These are phyloP conservation scores for Cryptosporidium baileyi DNA, from an alignment of 169 alveolate species.

Conservation along the genomic window DNA sequence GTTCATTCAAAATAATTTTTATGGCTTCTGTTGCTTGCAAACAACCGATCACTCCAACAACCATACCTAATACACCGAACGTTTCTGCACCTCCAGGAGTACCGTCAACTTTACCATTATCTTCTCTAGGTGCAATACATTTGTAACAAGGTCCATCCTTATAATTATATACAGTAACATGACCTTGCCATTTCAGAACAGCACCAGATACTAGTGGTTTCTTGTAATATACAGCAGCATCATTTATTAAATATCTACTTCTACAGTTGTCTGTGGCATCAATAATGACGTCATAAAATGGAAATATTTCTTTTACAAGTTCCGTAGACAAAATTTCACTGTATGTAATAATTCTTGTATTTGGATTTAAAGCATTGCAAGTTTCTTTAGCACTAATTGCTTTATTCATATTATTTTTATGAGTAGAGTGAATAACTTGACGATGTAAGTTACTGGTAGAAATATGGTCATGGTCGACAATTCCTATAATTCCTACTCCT, in stretches of 20 bases:
- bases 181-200: slow-evolving; percentile 89
- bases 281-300: slow-evolving; percentile 85
- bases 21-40: slow-evolving; percentile 84
- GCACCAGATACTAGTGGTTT: slow-evolving; percentile 88
- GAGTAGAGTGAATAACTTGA: slow-evolving; percentile 81
- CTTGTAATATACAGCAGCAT: slow-evolving; percentile 80
- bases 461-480: slow-evolving; percentile 86
- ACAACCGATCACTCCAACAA: slow-evolving; percentile 87
- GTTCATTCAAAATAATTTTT: slow-evolving; percentile 76
- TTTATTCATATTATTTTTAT: slow-evolving; percentile 81
- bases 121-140: slow-evolving; percentile 83
- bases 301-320: slow-evolving; percentile 78
- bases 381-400: slow-evolving; percentile 79
- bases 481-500: slow-evolving; percentile 92
- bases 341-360: slow-evolving; percentile 76
- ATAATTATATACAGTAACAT: slow-evolving; percentile 83
- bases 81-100: slow-evolving; percentile 78
- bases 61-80: slow-evolving; percentile 88
- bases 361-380: slow-evolving; percentile 80
- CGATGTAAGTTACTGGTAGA: slow-evolving; percentile 85
- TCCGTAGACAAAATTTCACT: slow-evolving; percentile 76
- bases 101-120: slow-evolving; percentile 72
- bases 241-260: slow-evolving; percentile 87
- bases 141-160: slow-evolving; percentile 86
- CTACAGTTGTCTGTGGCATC: slow-evolving; percentile 88